These are phyloP conservation scores for Xylariales sp. DNA, from an alignment of 2,329 filamentous ascomycete species.

Conservation along the genomic window DNA sequence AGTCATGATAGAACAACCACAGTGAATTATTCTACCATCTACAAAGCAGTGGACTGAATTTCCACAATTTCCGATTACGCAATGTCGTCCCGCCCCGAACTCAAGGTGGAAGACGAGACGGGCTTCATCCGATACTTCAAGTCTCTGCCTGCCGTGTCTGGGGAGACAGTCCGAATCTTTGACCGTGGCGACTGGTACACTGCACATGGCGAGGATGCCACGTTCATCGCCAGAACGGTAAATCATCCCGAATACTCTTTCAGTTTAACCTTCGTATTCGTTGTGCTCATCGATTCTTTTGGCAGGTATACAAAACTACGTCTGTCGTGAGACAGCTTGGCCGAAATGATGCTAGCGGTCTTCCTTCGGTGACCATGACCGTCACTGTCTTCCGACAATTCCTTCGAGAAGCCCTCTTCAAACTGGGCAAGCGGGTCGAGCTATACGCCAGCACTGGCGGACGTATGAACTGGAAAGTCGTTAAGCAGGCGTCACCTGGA, in stretches of 20 bases:
- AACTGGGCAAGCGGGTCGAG: constrained; percentile 84
- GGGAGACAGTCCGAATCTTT: constrained; percentile 83
- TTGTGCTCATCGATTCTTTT: not conserved
- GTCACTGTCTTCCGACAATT: constrained; percentile 94
- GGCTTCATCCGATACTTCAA: constrained; percentile 98
- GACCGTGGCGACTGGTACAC: constrained; percentile 95
- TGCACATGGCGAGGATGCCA: constrained; percentile 81
- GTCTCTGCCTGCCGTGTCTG: constrained; percentile 66
- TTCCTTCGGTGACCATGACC: constrained; percentile 93
- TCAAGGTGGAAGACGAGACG: constrained; percentile 86
- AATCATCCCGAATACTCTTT: constrained; percentile 13
- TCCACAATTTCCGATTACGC: constrained; percentile 6
- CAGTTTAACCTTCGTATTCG: not conserved
- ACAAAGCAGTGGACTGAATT: no score
- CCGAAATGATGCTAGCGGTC: constrained; percentile 73
- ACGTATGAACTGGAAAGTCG: constrained; percentile 87
- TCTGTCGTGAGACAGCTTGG: constrained; percentile 91
- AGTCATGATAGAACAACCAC: no score
- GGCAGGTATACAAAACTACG: constrained; percentile 90
- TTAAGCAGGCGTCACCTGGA: constrained; percentile 89
- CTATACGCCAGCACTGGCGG: constrained; percentile 75
- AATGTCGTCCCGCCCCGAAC: constrained; percentile 53
- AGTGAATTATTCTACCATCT: no score
- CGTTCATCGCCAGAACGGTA: constrained; percentile 75
- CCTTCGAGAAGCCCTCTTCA: constrained; percentile 87